These are phyloP conservation scores for Lactifluus subvellereus DNA, from an alignment of 768 basidiomycete genomes.

Conservation along the genomic window DNA sequence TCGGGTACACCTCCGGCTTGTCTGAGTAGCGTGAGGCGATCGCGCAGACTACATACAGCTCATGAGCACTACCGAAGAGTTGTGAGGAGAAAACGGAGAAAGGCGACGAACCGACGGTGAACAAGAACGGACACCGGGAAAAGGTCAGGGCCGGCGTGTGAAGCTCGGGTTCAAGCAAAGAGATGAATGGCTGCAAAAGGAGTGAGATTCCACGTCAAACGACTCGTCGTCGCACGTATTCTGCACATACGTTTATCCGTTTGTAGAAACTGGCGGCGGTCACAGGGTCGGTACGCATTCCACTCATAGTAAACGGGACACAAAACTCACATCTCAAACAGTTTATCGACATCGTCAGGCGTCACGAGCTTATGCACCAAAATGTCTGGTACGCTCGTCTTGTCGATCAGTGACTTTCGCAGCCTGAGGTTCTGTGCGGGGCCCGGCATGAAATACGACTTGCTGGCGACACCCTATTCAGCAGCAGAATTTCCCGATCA, in stretches of 20 bases:
- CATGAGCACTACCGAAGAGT: not conserved
- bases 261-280: conserved; percentile 52
- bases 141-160: conserved; percentile 81
- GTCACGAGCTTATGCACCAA: conserved; percentile 74
- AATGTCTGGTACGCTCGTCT: conserved; percentile 76
- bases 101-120: conserved; percentile 72
- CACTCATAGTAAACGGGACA: not conserved
- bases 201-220: conserved; percentile 53
- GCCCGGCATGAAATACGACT: conserved; percentile 74
- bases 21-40: conserved; percentile 78
- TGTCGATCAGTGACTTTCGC: conserved; percentile 67
- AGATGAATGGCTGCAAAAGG: conserved; percentile 70
- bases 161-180: conserved; percentile 71
- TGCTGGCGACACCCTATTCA: conserved; percentile 72
- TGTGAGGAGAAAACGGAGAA: not conserved
- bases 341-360: conserved; percentile 69
- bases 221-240: not conserved
- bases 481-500: not conserved
- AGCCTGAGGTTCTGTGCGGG: conserved; percentile 68
- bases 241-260: conserved; percentile 50
- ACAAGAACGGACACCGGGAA: conserved; percentile 83
- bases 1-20: conserved; percentile 62
- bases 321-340: conserved; percentile 72
- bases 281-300: not conserved
- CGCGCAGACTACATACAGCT: conserved; percentile 59